Conservation (phyloP, 2,329 filamentous ascomycete species). For the Berkeleyomyces rouxiae region DNA sequence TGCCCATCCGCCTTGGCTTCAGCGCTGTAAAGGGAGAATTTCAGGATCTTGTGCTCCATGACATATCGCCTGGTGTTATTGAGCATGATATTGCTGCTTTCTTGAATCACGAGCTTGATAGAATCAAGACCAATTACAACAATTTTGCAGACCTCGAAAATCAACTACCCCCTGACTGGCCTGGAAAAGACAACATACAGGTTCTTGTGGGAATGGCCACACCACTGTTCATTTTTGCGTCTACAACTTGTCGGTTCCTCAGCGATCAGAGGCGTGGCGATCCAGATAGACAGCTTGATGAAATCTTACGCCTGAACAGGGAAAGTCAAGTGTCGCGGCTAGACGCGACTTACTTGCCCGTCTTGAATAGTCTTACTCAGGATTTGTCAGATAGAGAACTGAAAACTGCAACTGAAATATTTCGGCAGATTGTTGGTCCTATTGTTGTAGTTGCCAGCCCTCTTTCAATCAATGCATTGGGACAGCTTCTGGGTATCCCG, state of each 20-base stretch:
- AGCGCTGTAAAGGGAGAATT: slow-evolving; percentile 23
- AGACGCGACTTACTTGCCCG: not conserved
- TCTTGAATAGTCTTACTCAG: not conserved
- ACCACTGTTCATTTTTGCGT: not conserved
- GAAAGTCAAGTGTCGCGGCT: not conserved
- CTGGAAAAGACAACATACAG: not conserved
- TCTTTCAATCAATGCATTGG: not conserved
- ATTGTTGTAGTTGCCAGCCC: not conserved
- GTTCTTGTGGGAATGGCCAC: not conserved
- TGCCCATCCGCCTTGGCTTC: slow-evolving; percentile 20
- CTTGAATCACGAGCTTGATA: slow-evolving; percentile 20
- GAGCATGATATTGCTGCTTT: slow-evolving; percentile 14
- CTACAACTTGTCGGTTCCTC: not conserved
- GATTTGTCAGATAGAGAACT: not conserved
- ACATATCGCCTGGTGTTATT: slow-evolving; percentile 16
- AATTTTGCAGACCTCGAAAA: too few species aligned
- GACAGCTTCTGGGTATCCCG: not conserved
- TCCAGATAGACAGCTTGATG: not conserved
- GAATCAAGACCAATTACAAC: not conserved
- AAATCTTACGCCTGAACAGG: not conserved
- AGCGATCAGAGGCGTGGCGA: not conserved
- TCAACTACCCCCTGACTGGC: not conserved
- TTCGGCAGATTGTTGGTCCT: not conserved
- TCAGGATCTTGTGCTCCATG: slow-evolving; percentile 23
- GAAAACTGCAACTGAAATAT: not conserved